Percentiles rank a stretch among this genome's conserved stretches.
Conservation (phyloP, 2,329 filamentous ascomycete genomes). For the Ceratocystis ficicola region DNA sequence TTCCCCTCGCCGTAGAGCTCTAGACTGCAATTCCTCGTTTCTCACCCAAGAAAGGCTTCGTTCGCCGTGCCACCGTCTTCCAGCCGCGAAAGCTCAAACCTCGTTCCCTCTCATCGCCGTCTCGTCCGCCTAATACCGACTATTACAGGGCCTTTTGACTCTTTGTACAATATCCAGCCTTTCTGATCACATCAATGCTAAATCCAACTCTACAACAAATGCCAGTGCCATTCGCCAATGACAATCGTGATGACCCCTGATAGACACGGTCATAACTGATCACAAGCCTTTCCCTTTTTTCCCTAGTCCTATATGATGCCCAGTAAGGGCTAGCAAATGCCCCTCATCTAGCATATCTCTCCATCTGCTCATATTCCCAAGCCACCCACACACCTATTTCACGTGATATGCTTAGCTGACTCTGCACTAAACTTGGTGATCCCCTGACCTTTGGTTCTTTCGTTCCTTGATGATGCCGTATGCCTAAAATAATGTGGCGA, state of each 20-base stretch:
- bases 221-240: not conserved
- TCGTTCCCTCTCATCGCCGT: too few species aligned
- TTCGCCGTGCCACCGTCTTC: too few species aligned
- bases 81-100: too few species aligned
- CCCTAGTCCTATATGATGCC: not conserved
- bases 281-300: not conserved
- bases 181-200: not conserved
- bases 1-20: too few species aligned
- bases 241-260: not conserved
- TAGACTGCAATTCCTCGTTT: too few species aligned
- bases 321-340: not conserved
- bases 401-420: not conserved
- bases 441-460: not conserved
- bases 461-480: not conserved
- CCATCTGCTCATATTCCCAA: not conserved
- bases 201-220: not conserved
- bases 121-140: too few species aligned
- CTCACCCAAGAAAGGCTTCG: too few species aligned
- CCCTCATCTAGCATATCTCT: not conserved
- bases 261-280: not conserved
- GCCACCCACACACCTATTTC: not conserved
- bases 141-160: too few species aligned
- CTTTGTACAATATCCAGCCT: too few species aligned
- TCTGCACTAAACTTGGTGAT: not conserved
- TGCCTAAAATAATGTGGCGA: not conserved